phyloP scores from a whole-genome alignment of 2,329 filamentous ascomycete genomes.

The Venturia oleaginea region DNA sequence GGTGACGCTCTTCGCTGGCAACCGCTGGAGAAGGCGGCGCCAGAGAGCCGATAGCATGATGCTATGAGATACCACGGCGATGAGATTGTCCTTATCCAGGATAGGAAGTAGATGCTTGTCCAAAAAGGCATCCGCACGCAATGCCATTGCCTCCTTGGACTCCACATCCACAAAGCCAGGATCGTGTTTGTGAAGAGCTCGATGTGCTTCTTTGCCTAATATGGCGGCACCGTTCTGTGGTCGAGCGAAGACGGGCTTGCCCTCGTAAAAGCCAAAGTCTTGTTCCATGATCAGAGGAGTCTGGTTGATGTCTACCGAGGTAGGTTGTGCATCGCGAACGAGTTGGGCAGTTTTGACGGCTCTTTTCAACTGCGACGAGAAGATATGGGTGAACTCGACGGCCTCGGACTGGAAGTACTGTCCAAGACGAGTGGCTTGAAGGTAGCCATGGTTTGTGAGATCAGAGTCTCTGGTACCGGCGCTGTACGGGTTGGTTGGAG shows the following conservation, averaged over 20 bases:
- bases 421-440: slow-evolving; percentile 67
- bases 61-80: slow-evolving; percentile 73
- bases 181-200: slow-evolving; percentile 31
- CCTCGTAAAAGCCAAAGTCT: slow-evolving; percentile 65
- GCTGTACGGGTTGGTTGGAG: slow-evolving; percentile 35
- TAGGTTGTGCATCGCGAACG: slow-evolving; percentile 48
- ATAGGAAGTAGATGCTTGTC: slow-evolving; percentile 62
- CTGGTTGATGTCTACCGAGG: slow-evolving; percentile 20
- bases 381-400: slow-evolving; percentile 60
- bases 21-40: slow-evolving; percentile 49
- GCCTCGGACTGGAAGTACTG: slow-evolving; percentile 54
- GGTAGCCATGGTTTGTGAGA: slow-evolving; percentile 70
- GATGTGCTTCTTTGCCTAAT: slow-evolving; percentile 31
- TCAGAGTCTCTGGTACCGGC: slow-evolving; percentile 74
- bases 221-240: slow-evolving; percentile 26
- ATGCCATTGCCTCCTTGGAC: slow-evolving; percentile 51
- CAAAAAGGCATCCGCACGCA: slow-evolving; percentile 26
- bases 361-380: slow-evolving; percentile 69
- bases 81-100: slow-evolving; percentile 46
- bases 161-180: slow-evolving; percentile 52
- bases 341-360: slow-evolving; percentile 63
- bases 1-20: slow-evolving; percentile 39
- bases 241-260: slow-evolving; percentile 44
- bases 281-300: slow-evolving; percentile 48
- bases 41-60: slow-evolving; percentile 66